These are phyloP conservation scores for Tolypocladium ophioglossoides DNA, from an alignment of 2,329 filamentous ascomycete species.

Conservation along the genomic window DNA sequence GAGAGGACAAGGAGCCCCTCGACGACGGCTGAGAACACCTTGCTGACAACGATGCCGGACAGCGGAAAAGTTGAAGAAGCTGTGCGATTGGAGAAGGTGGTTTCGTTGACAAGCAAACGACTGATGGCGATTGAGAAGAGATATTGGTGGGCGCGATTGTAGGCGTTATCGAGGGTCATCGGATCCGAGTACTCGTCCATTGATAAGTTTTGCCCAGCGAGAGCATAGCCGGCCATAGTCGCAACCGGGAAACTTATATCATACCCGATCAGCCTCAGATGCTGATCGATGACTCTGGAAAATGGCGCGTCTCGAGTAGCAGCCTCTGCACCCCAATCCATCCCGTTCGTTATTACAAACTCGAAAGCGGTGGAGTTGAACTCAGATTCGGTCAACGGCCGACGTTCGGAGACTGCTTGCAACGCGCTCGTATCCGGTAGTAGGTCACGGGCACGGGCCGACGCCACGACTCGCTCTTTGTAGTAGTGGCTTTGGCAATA, in stretches of 20 bases:
- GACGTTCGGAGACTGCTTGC: no score
- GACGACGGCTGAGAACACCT: conserved; percentile 16
- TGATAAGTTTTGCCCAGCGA: conserved; percentile 9
- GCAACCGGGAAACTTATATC: conserved; percentile 5
- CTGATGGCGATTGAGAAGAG: conserved; percentile 18
- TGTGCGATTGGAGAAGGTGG: background rate
- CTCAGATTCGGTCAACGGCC: conserved; percentile 7
- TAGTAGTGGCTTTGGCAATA: conserved; percentile 36
- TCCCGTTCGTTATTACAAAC: conserved; percentile 17
- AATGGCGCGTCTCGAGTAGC: conserved; percentile 13
- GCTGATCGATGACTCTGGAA: conserved; percentile 13
- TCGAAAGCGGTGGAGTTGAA: conserved; percentile 27
- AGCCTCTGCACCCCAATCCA: conserved; percentile 2
- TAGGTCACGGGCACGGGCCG: conserved; percentile 12
- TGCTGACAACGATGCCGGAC: conserved; percentile 21
- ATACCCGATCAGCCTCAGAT: conserved; percentile 5
- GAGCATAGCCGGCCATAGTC: conserved; percentile 20
- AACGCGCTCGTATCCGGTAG: background rate
- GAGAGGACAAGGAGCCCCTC: conserved; percentile 17
- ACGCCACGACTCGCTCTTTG: conserved; percentile 31
- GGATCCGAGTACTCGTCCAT: conserved; percentile 4
- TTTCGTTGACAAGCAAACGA: conserved; percentile 9
- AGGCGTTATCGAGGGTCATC: conserved; percentile 6
- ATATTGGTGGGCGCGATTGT: conserved; percentile 14
- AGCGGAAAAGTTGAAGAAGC: conserved; percentile 7